These are phyloP conservation scores for Lipomyces lipofer DNA, from an alignment of 805 yeast species.

Conservation along the genomic window DNA sequence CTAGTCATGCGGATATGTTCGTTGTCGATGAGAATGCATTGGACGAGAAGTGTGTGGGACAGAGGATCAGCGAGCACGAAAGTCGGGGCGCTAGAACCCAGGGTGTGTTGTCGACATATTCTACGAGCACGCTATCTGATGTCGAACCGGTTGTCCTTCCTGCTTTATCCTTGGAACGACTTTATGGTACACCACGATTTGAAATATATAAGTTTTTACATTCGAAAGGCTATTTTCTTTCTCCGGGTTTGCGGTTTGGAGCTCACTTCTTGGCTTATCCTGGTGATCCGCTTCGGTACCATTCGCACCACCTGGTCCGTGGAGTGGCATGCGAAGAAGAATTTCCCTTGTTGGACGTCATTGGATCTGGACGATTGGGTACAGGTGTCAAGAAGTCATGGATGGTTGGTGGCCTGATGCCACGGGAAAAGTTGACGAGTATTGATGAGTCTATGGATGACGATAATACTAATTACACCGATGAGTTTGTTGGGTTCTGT, in stretches of 20 bases:
- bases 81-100: not conserved
- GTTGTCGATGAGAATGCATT: not conserved
- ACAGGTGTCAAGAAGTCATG: conserved; percentile 88
- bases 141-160: not conserved
- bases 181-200: conserved; percentile 34
- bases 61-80: conserved; percentile 4
- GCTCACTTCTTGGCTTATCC: conserved; percentile 88
- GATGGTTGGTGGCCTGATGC: conserved; percentile 48
- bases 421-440: conserved; percentile 14
- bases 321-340: conserved; percentile 52
- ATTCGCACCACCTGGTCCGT: conserved; percentile 77
- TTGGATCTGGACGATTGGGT: conserved; percentile 87
- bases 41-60: conserved; percentile 3
- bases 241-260: conserved; percentile 92
- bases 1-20: conserved; percentile 34
- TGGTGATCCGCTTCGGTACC: conserved; percentile 89
- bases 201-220: conserved; percentile 47
- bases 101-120: not conserved
- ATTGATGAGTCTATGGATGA: conserved; percentile 12
- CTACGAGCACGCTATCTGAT: conserved; percentile 10
- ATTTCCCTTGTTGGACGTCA: conserved; percentile 57
- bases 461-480: conserved; percentile 7
- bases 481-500: conserved; percentile 54
- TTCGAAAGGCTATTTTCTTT: conserved; percentile 51
- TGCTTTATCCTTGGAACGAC: conserved; percentile 1